Evolutionary conservation across 2,329 filamentous ascomycete genomes (phyloP).

Genomic region (Canariomyces notabilis): DNA sequence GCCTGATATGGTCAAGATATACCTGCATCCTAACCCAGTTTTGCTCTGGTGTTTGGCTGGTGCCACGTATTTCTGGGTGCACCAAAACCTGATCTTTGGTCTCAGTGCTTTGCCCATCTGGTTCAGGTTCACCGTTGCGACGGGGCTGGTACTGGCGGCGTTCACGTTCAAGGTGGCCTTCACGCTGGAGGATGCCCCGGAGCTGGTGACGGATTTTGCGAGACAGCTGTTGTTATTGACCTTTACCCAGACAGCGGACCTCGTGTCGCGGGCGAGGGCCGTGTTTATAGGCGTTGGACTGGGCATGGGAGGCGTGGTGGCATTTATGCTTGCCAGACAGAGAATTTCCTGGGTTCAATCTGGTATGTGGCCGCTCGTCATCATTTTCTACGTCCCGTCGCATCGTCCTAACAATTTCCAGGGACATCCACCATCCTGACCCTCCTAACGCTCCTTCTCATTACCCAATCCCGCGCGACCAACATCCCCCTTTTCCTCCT

Average conservation of each 20-base stretch:
- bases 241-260: constrained; percentile 38
- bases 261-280: constrained; percentile 45
- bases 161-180: constrained; percentile 88
- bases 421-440: constrained; percentile 55
- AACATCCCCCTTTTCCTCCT: constrained; percentile 83
- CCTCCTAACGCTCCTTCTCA: constrained; percentile 69
- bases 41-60: constrained; percentile 72
- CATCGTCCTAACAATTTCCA: constrained; percentile 21
- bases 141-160: constrained; percentile 47
- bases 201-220: constrained; percentile 57
- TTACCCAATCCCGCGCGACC: constrained; percentile 79
- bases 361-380: constrained; percentile 24
- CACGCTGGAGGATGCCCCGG: constrained; percentile 80
- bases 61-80: constrained; percentile 61
- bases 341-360: constrained; percentile 24
- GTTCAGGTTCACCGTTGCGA: constrained; percentile 37
- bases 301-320: constrained; percentile 36
- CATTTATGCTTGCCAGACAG: constrained; percentile 31
- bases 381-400: constrained; percentile 17
- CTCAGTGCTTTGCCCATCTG: constrained; percentile 40
- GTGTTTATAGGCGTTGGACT: constrained; percentile 46
- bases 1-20: constrained; percentile 73
- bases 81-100: constrained; percentile 39
- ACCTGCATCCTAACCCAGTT: constrained; percentile 58
- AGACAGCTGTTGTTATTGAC: constrained; percentile 38